phyloP scores from a whole-genome alignment of 2,329 filamentous ascomycete species.

The Colletotrichum falcatum region DNA sequence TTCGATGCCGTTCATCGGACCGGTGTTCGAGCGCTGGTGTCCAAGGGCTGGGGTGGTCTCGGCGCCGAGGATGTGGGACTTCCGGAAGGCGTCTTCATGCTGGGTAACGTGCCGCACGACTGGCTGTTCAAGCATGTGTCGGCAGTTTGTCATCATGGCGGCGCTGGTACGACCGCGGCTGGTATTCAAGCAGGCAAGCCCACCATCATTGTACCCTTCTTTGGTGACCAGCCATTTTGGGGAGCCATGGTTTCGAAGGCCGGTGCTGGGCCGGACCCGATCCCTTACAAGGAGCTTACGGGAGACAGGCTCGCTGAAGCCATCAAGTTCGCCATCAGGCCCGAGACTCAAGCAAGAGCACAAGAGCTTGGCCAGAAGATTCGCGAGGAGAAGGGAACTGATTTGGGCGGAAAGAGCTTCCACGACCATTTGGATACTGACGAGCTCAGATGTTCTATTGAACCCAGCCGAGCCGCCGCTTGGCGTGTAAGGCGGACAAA shows the following conservation, averaged over 20 bases:
- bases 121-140: constrained; percentile 88
- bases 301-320: constrained; percentile 74
- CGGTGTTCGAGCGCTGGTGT: constrained; percentile 83
- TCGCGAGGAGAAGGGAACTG: constrained; percentile 72
- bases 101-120: constrained; percentile 88
- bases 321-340: constrained; percentile 70
- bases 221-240: constrained; percentile 88
- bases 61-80: constrained; percentile 77
- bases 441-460: constrained; percentile 75
- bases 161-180: constrained; percentile 87
- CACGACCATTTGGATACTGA: constrained; percentile 77
- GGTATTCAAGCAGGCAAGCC: constrained; percentile 85
- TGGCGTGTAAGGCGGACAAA: constrained; percentile 80
- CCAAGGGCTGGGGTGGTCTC: constrained; percentile 89
- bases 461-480: constrained; percentile 75
- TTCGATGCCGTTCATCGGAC: constrained; percentile 76
- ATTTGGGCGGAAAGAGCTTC: constrained; percentile 75
- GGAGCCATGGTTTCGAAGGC: constrained; percentile 80
- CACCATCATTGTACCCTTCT: constrained; percentile 88
- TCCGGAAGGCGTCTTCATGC: constrained; percentile 84
- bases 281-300: constrained; percentile 76
- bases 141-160: constrained; percentile 87
- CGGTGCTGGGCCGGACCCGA: constrained; percentile 77
- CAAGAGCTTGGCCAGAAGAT: constrained; percentile 73
- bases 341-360: constrained; percentile 68